Conservation (phyloP, 345 rosid species). For the sweet orange (Citrus sinensis) region DVS_A1.0 CM039162.1:9478001-9478500, state of each 20-base stretch:
- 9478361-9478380: slow-evolving; percentile 70
- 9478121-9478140: not conserved
- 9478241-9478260: slow-evolving; percentile 72
- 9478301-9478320: slow-evolving; percentile 60
- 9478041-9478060: too few species aligned
- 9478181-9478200: not conserved
- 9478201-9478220: slow-evolving; percentile 39
- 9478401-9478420: not conserved
- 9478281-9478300: slow-evolving; percentile 53
- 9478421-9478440: not conserved
- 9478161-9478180: too few species aligned
- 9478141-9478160: not conserved
- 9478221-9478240: slow-evolving; percentile 58
- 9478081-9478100: not conserved
- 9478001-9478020: too few species aligned
- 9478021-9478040: too few species aligned
- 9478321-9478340: slow-evolving; percentile 61
- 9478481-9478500: slow-evolving; percentile 62
- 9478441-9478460: not conserved
- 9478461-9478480: slow-evolving; percentile 45
- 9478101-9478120: not conserved
- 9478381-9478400: slow-evolving; percentile 44
- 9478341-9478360: slow-evolving; percentile 70
- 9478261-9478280: slow-evolving; percentile 62
- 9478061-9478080: not conserved